A percentile compares a stretch with the other conserved stretches of the same genome.
phyloP scores from a whole-genome alignment of 2,329 filamentous ascomycete species.

The Trichoderma arundinaceum region DNA sequence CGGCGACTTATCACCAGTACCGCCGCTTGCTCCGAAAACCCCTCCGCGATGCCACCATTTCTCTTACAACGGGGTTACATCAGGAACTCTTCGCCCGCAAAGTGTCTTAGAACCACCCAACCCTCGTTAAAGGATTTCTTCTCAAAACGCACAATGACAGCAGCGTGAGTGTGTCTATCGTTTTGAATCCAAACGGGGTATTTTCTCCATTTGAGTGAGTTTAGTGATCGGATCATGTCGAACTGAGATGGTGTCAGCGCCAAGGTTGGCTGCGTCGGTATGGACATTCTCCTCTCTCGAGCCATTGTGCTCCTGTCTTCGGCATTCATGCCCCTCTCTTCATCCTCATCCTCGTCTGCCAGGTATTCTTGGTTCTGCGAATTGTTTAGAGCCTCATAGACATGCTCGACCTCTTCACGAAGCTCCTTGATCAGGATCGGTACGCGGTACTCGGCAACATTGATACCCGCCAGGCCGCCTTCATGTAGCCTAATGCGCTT shows the following conservation, averaged over 20 bases:
- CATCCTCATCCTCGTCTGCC: constrained; percentile 57
- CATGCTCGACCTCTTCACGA: constrained; percentile 75
- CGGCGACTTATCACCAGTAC: constrained; percentile 12
- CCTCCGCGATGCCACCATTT: background rate
- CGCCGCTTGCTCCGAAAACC: background rate
- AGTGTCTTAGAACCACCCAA: constrained; percentile 77
- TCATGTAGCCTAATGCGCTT: constrained; percentile 79
- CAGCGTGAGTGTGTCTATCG: constrained; percentile 81
- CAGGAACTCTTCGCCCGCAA: constrained; percentile 75
- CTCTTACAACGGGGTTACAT: constrained; percentile 34
- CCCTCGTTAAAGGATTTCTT: constrained; percentile 76
- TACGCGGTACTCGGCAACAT: constrained; percentile 73
- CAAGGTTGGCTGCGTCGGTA: constrained; percentile 67
- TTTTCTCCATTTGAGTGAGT: constrained; percentile 68
- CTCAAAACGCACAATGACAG: constrained; percentile 80
- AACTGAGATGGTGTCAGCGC: constrained; percentile 83
- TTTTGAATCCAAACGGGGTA: constrained; percentile 78
- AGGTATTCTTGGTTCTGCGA: constrained; percentile 75
- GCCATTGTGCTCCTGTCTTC: constrained; percentile 51
- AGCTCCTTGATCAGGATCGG: constrained; percentile 78
- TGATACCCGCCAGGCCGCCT: constrained; percentile 68
- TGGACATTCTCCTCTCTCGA: constrained; percentile 50
- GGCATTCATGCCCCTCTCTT: constrained; percentile 43
- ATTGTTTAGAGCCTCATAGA: constrained; percentile 74
- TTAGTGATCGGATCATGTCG: constrained; percentile 78